Base-by-base conservation (phyloP, 345 rosid species). In the Pistacia atlantica region DNA sequence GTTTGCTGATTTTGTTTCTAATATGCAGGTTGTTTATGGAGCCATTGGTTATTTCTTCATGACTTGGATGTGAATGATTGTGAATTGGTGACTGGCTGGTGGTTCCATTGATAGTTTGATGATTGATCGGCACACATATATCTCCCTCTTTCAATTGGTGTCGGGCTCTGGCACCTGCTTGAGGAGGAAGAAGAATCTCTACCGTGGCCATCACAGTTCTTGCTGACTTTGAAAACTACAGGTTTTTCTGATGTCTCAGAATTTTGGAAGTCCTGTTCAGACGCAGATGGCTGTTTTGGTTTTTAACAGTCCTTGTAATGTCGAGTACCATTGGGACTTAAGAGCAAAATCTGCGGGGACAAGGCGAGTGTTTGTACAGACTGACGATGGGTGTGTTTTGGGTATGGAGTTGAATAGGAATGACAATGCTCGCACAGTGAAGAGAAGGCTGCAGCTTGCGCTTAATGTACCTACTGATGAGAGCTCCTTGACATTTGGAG, bases 331-430 rank as follows among this genome's bases (percentile, higher is more conserved):
- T 69, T 80, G 67, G 78, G 87, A 80, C 63, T 81, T 72, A 38
- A 80, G 80, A 55, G 73, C 58, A 28, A 85, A 77, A 28, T 83
- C 85, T 80, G 58, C 89, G 5, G 90, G 89, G 20, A 60, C 87
- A 52, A 86, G 90, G 76, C 82, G 90, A 57, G 90, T 90, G 52
- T 90, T 88, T 31, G 89, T 90, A 62, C 91, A 90, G 68, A 88
- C 93, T 2, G 93, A 90, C 78, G 86, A 88, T 45, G 91, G 93
- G 8, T 86, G 85, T 85, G 90, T 90, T 58, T 78, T 90, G 79
- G 91, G 91, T 4, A 81, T 90, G 86, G 91, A 90, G 54, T 78
- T 88, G 78, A 90, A 85, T 67, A 86, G 90, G 22, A 64, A 69
- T 78, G 93, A 90, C 80, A 90, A 80, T 80, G 91, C 81, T 8